Percentiles rank a stretch among this genome's conserved stretches.
These are phyloP conservation scores for Wallacemonas sp. DNA, from an alignment of 208 protist species.

Conservation along the genomic window DNA sequence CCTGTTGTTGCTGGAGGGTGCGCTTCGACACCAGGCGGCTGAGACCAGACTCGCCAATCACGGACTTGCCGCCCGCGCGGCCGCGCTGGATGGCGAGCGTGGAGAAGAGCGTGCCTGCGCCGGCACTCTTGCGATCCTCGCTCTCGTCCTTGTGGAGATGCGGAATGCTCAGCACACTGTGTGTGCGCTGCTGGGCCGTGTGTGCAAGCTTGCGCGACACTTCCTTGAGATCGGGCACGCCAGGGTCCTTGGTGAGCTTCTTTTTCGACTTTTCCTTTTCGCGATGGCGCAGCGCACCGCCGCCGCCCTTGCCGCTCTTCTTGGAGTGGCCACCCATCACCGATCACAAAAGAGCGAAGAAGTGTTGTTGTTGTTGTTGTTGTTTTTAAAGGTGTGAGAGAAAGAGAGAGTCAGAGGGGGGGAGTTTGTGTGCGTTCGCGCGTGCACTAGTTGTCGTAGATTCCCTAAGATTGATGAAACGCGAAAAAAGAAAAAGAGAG, in stretches of 20 bases:
- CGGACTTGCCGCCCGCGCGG: slow-evolving; percentile 13
- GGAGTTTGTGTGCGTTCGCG: no score
- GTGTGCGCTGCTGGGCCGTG: slow-evolving; percentile 62
- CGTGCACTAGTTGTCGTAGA: no score
- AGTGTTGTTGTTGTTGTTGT: no score
- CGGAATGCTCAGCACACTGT: slow-evolving; percentile 76
- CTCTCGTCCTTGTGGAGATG: slow-evolving; percentile 17
- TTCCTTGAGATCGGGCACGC: slow-evolving; percentile 79
- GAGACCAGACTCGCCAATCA: background rate
- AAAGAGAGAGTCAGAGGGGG: no score
- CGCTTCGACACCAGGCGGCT: slow-evolving; percentile 21
- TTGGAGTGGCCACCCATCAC: slow-evolving; percentile 89
- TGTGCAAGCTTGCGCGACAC: slow-evolving; percentile 59
- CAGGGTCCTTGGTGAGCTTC: slow-evolving; percentile 73
- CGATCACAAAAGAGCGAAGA: slow-evolving; percentile 2
- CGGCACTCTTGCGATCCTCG: background rate
- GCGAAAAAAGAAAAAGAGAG: no score
- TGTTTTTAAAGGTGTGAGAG: no score
- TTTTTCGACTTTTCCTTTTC: slow-evolving; percentile 44
- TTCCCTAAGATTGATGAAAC: no score
- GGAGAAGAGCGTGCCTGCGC: background rate
- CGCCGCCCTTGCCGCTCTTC: slow-evolving; percentile 79
- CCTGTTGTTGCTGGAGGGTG: slow-evolving; percentile 24
- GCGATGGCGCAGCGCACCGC: slow-evolving; percentile 38
- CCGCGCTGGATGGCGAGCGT: slow-evolving; percentile 13